Evolutionary conservation across 305 asterid species (phyloP), one percentile per base, ranked within the genome.

Genomic region (Andrographis paniculata): DNA sequence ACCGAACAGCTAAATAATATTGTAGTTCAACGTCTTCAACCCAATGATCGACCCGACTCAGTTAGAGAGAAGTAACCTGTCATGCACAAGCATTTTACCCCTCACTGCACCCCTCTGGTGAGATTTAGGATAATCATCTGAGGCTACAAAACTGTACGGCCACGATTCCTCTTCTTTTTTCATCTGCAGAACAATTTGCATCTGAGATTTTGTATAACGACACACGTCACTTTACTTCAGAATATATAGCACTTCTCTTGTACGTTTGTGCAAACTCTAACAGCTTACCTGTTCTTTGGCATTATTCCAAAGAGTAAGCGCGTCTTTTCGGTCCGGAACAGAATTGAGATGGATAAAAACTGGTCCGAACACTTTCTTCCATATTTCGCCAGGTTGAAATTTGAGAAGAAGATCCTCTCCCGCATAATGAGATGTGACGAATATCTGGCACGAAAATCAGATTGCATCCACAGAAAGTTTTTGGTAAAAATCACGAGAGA

Each of bases 341-440:
- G 77, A 72, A 61, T 82, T 82, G 27, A 85, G 82, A 67, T 79
- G 72, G 31, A 76, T 55, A 67, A 80, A 85, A 60, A 78, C 84
- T 40, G 95, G 95, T 16, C 95, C 95, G 17, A 76, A 77, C 45
- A 85, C 95, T 65, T 85, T 85, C 77, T 79, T 85, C 95, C 95
- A 85, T 37, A 53, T 33, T 73, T 85, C 94, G 23, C 88, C 84
- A 31, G 64, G 56, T 51, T 63, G 65, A 47, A 86, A 77, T 61
- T 79, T 79, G 20, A 80, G 47, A 17, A 80, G 10, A 46, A 86
- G 77, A 61, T 86, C 92, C 22, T 56, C 64, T 20, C 89, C 89
- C 2, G 79, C 82, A 44, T 79, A 79, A 43, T 79, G 89, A 18
- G 81, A 60, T 33, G 74, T 76, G 6, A 47, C 59, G 62, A 79